These are phyloP conservation scores for Heliamphora pulchella DNA, from an alignment of 179 eudicot species.

Conservation along the genomic window DNA sequence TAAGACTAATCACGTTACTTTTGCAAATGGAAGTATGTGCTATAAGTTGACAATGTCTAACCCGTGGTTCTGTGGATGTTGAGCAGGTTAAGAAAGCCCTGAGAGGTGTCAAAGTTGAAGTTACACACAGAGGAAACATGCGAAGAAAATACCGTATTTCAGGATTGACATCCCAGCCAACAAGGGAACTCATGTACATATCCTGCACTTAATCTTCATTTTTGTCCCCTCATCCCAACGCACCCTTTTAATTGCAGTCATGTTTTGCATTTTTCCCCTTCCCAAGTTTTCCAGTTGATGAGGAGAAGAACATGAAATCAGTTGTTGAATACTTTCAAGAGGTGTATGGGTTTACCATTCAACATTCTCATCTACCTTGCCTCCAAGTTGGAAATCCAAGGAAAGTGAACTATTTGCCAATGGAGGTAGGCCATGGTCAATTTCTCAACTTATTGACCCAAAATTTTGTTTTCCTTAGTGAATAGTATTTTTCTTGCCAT, in stretches of 20 bases:
- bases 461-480: neutral
- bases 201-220: slow-evolving; percentile 5
- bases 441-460: neutral
- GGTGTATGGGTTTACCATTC: slow-evolving; percentile 73
- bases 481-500: neutral
- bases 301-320: slow-evolving; percentile 78
- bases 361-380: slow-evolving; percentile 67
- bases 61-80: slow-evolving; percentile 13
- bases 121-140: slow-evolving; percentile 65
- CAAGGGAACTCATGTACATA: slow-evolving; percentile 66
- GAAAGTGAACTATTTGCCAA: slow-evolving; percentile 82
- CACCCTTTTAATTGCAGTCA: neutral
- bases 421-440: slow-evolving; percentile 49
- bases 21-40: neutral
- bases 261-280: slow-evolving; percentile 7
- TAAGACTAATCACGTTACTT: neutral
- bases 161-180: slow-evolving; percentile 78
- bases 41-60: neutral
- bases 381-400: slow-evolving; percentile 80
- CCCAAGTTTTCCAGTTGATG: slow-evolving; percentile 73
- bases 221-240: neutral
- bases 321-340: slow-evolving; percentile 79
- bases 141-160: slow-evolving; percentile 75
- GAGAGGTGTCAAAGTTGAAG: slow-evolving; percentile 81
- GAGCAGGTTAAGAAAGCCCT: slow-evolving; percentile 78